A percentile compares a stretch with the other conserved stretches of the same genome.
These are phyloP conservation scores for Bolboschoenoplectus hybrid DNA, from an alignment of 202 grass and related monocot species.

Conservation along the genomic window DNA sequence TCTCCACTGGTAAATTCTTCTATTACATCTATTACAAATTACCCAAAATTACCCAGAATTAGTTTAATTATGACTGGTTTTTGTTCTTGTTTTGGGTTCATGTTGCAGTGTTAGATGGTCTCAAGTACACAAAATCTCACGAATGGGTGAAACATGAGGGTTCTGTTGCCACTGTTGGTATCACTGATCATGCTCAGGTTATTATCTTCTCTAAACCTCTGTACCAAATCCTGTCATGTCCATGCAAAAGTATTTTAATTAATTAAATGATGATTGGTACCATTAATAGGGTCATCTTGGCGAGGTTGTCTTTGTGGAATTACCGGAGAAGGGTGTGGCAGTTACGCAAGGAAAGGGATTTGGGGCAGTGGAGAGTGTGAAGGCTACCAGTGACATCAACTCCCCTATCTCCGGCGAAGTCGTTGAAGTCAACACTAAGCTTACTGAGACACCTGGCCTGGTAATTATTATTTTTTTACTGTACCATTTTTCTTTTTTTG, in stretches of 20 bases:
- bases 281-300: conserved; percentile 69
- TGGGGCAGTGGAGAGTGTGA: conserved; percentile 95
- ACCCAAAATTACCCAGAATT: neutral
- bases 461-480: conserved; percentile 42
- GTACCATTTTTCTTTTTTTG: neutral
- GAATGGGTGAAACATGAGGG: conserved; percentile 72
- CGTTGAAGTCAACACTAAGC: conserved; percentile 77
- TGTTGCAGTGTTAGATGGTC: conserved; percentile 59
- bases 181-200: conserved; percentile 80
- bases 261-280: neutral
- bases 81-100: neutral
- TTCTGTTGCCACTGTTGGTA: conserved; percentile 69
- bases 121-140: conserved; percentile 61
- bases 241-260: conserved; percentile 1
- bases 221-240: neutral
- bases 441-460: conserved; percentile 72
- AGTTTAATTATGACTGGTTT: neutral
- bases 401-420: conserved; percentile 89
- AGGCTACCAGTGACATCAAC: conserved; percentile 94
- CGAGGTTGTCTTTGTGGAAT: conserved; percentile 87
- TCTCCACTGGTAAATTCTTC: conserved; percentile 65
- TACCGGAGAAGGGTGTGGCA: conserved; percentile 58
- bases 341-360: conserved; percentile 62
- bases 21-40: neutral
- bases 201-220: neutral